A percentile compares a stretch with the other conserved stretches of the same genome.
These are phyloP conservation scores for Beta lomatogona DNA, from an alignment of 179 eudicot genomes.

Conservation along the genomic window DNA sequence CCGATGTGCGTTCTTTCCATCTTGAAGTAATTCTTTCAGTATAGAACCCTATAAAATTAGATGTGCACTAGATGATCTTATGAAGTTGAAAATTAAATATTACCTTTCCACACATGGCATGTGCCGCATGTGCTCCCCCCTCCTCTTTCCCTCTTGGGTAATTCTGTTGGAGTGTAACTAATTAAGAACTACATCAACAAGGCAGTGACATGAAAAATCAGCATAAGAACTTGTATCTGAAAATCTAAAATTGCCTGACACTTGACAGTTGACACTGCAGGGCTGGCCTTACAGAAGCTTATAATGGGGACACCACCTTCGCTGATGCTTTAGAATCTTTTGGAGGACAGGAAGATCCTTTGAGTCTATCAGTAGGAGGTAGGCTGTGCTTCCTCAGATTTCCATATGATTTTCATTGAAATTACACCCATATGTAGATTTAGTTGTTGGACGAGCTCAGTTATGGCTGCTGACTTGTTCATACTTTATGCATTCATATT, in stretches of 20 bases:
- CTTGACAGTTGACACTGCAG: constrained; percentile 37
- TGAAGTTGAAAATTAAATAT: background rate
- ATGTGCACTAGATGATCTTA: background rate
- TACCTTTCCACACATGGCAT: background rate
- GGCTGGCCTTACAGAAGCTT: constrained; percentile 78
- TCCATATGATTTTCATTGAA: background rate
- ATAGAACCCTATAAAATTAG: background rate
- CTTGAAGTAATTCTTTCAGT: background rate
- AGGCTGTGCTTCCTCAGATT: constrained; percentile 12
- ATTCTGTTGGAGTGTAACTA: background rate
- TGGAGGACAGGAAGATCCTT: constrained; percentile 91
- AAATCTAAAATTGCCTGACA: constrained; percentile 3
- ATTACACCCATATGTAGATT: background rate
- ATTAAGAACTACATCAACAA: too few relatives aligned
- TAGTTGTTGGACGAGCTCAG: background rate
- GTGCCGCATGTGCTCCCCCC: too few relatives aligned
- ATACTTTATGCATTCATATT: background rate
- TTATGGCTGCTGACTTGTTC: constrained; percentile 4
- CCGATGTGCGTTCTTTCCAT: background rate
- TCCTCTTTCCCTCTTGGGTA: background rate
- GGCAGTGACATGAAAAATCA: background rate
- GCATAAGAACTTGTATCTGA: background rate
- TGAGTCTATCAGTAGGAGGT: constrained; percentile 95
- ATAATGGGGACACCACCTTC: constrained; percentile 65
- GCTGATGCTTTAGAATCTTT: constrained; percentile 86